Evolutionary conservation across 441 rosid species (phyloP).

Genomic region (Populus tomentosa): DNA sequence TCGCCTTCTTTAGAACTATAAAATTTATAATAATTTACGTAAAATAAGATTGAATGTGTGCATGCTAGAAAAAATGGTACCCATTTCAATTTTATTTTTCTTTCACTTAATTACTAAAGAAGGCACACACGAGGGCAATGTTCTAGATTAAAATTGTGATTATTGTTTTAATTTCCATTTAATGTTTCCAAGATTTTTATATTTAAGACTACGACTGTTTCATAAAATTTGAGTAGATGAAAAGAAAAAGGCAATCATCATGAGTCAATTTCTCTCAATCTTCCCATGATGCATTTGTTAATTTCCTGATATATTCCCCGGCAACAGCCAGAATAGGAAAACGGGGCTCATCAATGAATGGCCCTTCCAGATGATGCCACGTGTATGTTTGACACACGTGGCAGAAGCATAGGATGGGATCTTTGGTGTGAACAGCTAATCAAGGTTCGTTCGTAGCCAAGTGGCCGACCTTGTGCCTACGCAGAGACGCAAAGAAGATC

Average conservation of each 20-base stretch:
- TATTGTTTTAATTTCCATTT: no score
- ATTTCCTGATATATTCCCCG: not conserved
- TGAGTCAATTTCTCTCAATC: not conserved
- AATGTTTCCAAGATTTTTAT: no score
- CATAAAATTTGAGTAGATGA: not conserved
- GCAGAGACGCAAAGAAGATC: conserved; percentile 42
- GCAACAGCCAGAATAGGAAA: not conserved
- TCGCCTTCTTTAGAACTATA: no score
- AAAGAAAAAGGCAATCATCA: not conserved
- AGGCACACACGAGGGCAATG: no score
- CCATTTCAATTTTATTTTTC: no score
- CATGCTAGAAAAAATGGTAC: no score
- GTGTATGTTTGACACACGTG: conserved; percentile 19
- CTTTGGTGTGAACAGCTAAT: conserved; percentile 25
- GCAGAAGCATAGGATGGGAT: conserved; percentile 1
- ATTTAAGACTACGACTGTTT: no score
- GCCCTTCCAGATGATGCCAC: conserved; percentile 22
- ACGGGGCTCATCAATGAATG: not conserved
- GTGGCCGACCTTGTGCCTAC: conserved; percentile 39
- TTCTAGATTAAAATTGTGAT: no score
- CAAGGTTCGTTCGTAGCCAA: conserved; percentile 29
- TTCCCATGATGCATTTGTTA: not conserved
- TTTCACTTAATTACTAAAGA: no score
- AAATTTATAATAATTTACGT: no score
- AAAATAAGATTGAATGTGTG: no score